Base-by-base conservation (phyloP, 768 basidiomycete genomes). In the Xerocomus spinulosus region DNA sequence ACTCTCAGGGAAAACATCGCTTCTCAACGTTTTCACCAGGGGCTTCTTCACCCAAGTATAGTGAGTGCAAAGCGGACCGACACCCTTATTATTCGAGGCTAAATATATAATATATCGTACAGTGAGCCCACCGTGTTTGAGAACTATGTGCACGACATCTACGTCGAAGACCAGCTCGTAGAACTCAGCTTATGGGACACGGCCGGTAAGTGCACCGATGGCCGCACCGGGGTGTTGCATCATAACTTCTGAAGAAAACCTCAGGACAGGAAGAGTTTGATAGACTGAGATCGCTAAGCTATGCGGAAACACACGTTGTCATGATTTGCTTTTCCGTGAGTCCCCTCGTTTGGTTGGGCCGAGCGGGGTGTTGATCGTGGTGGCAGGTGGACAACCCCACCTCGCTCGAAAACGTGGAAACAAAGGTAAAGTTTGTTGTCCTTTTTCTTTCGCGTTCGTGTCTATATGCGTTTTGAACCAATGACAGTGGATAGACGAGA, bases 101-200 rank as follows among this genome's bases (percentile, higher is more conserved):
- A 5, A 28, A 28, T 28, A 28, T 28, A 3, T 18, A 34, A 18
- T 34, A 9, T 17, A 21, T 23, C 17, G 5, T 41, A 32, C 60
- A 92, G 90, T 57, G 88, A 93, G 71, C 91, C 87, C 6, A 93
- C 91, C 21, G 94, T 98, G 4, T 98, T 98, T 57, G 95, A 98
- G 68, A 98, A 97, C 71, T 93, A 95, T 60, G 92, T 95, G 10
- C 89, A 94, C 64, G 89, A 93, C 55, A 73, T 94, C 46, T 76
- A 77, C 55, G 81, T 95, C 23, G 93, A 97, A 55, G 92, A 91
- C 28, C 85, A 91, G 57, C 66, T 79, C 25, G 85, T 97, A 13
- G 94, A 98, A 61, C 74, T 99, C 36, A 91, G 92, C 63, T 64
- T 98, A 53, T 98, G 95, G 95, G 95, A 98, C 65, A 98, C 95